Evolutionary conservation across 1,284 basidiomycete species (phyloP), one percentile per base, ranked within the genome.

Genomic region (Hypsizygus ulmarius): DNA sequence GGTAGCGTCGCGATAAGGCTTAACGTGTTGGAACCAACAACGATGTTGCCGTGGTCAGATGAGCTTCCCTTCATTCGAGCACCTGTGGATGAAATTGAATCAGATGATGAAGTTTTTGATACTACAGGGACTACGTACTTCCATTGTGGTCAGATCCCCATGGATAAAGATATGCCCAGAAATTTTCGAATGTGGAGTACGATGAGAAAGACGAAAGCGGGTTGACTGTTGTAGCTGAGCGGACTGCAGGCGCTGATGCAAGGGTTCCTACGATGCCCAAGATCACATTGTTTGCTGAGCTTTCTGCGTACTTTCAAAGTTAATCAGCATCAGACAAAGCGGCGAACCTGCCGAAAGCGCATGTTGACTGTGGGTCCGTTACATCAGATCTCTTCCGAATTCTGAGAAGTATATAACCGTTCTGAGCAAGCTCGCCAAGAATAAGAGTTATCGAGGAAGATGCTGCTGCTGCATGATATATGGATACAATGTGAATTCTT

Each of bases 111-210:
- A 10, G 12, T 8, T 30, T 10, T 14, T 30, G n/a, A 45, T 30
- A 18, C 11, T 16, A 16, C 15, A 21, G 10, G 9, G 19, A 14
- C 19, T 5, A 62, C 65, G 19, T 51, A 72, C 72, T 70, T 45
- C 72, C 72, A 43, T 74, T 74, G 55, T 74, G 72, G 39, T 73
- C 72, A 28, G 69, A 68, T 3, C 72, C 72, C 72, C 72, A 74
- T 5, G 72, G 71, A 47, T 73, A 74, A n/a, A 72, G 60, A 47
- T 72, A 72, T 29, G 57, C 60, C 70, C 69, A 73, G 49, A 64
- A 73, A 14, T 50, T 63, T 50, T 73, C 68, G 28, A 74, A 64
- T 3, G 58, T 59, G 1, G 65, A 57, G 44, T 65, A 63, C 9
- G 64, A 69, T 6, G 62, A 65, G 57, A 74, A 72, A 1, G 70